Evolutionary conservation across 768 basidiomycete species (phyloP).

Genomic region (Clathrus columnatus): DNA sequence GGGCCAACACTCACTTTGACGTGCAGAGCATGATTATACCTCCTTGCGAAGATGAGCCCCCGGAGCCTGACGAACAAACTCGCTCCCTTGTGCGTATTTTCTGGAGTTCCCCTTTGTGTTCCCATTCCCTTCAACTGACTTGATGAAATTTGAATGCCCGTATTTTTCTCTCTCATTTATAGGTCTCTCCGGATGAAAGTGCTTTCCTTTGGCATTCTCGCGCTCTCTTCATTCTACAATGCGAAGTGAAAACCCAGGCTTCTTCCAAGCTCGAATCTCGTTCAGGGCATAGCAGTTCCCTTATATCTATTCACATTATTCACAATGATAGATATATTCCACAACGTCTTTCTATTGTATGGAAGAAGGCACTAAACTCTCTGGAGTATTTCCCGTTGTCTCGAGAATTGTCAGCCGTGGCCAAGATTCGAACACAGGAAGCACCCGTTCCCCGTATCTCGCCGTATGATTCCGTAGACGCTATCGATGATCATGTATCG

Average conservation of each 20-base stretch:
- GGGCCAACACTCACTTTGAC: slow-evolving; percentile 8
- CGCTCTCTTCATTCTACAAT: background rate
- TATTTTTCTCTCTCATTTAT: background rate
- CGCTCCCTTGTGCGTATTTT: background rate
- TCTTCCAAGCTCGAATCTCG: background rate
- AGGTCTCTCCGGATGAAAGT: slow-evolving; percentile 1
- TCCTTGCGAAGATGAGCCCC: background rate
- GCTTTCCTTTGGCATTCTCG: background rate
- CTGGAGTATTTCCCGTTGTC: background rate
- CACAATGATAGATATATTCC: background rate
- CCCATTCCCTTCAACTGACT: background rate
- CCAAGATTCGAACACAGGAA: background rate
- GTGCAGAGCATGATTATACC: slow-evolving; percentile 8
- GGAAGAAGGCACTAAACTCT: background rate
- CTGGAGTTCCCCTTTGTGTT: background rate
- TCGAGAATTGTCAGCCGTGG: too few relatives aligned
- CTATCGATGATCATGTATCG: background rate
- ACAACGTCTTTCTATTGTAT: background rate
- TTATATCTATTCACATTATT: background rate
- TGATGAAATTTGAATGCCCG: background rate
- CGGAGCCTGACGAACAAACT: background rate
- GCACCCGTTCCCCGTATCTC: background rate
- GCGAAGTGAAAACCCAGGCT: background rate
- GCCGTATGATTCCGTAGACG: background rate
- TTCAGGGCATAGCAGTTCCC: background rate